phyloP scores from a whole-genome alignment of 2,329 filamentous ascomycete genomes.

The Hymenoscyphus fructigenus region DNA sequence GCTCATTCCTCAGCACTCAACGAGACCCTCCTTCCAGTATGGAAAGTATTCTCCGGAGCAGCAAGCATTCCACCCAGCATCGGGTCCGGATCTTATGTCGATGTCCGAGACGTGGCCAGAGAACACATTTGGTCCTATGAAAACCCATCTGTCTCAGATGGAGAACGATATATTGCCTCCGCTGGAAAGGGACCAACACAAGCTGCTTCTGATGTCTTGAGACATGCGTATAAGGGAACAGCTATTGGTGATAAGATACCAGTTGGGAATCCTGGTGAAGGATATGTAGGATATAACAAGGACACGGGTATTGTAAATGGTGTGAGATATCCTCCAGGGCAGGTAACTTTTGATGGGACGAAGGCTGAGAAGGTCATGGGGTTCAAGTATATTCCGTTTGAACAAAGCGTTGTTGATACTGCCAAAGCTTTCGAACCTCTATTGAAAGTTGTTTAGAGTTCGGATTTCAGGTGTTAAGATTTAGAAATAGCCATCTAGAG shows the following conservation, averaged over 20 bases:
- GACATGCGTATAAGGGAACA: conserved; percentile 39
- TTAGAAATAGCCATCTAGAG: neutral
- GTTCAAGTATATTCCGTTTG: conserved; percentile 30
- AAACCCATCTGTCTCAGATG: conserved; percentile 39
- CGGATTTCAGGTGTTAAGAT: too few species aligned
- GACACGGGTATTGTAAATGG: conserved; percentile 23
- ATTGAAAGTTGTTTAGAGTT: conserved; percentile 5
- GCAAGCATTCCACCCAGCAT: conserved; percentile 28
- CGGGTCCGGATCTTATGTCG: conserved; percentile 38
- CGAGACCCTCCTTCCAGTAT: conserved; percentile 38
- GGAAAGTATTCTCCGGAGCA: conserved; percentile 38
- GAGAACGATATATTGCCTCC: conserved; percentile 43
- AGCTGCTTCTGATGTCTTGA: conserved; percentile 44
- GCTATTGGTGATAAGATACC: conserved; percentile 36
- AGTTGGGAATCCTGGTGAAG: conserved; percentile 41
- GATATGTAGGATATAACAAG: conserved; percentile 37
- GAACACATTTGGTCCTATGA: conserved; percentile 41
- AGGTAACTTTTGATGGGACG: conserved; percentile 28
- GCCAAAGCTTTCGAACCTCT: conserved; percentile 36
- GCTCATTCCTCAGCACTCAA: conserved; percentile 35
- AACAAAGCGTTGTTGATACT: conserved; percentile 37
- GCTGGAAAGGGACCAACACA: conserved; percentile 38
- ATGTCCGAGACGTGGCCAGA: conserved; percentile 46
- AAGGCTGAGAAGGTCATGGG: conserved; percentile 35
- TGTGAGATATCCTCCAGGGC: conserved; percentile 20